Conservation (phyloP, 73 alveolate genomes). For the Blepharisma japonicum region DNA sequence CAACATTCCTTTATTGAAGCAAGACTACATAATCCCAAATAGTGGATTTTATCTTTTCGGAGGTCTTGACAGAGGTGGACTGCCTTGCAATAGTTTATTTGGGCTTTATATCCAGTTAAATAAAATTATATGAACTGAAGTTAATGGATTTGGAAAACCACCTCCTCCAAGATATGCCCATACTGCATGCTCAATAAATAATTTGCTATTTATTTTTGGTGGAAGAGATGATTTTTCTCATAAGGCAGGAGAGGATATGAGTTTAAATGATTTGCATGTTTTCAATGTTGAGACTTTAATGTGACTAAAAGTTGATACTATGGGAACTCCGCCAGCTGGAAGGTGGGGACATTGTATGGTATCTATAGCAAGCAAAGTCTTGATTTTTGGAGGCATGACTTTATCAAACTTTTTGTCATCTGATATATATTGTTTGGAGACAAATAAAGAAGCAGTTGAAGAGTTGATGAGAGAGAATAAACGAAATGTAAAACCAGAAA, state of each 20-base stretch:
- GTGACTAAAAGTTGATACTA: not conserved
- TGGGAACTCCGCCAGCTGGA: not conserved
- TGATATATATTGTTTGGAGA: not conserved
- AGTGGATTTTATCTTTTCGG: slow-evolving; percentile 14
- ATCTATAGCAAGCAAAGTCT: not conserved
- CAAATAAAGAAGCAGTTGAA: not conserved
- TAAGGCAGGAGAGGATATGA: not conserved
- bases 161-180: slow-evolving; percentile 26
- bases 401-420: not conserved
- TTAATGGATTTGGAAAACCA: not conserved
- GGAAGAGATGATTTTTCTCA: slow-evolving; percentile 17
- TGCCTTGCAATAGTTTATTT: not conserved
- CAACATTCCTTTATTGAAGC: not conserved
- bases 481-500: too few species aligned
- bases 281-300: not conserved
- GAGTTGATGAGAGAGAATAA: too few species aligned
- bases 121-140: slow-evolving; percentile 13
- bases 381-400: slow-evolving; percentile 21
- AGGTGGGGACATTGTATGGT: slow-evolving; percentile 28
- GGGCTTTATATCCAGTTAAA: not conserved
- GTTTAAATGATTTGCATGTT: not conserved
- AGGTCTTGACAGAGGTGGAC: not conserved
- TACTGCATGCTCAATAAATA: not conserved
- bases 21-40: not conserved
- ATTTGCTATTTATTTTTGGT: not conserved